Evolutionary conservation across 192 early-diverging fungal genomes (phyloP).

Genomic region (Gamsiella multidivaricata): DNA sequence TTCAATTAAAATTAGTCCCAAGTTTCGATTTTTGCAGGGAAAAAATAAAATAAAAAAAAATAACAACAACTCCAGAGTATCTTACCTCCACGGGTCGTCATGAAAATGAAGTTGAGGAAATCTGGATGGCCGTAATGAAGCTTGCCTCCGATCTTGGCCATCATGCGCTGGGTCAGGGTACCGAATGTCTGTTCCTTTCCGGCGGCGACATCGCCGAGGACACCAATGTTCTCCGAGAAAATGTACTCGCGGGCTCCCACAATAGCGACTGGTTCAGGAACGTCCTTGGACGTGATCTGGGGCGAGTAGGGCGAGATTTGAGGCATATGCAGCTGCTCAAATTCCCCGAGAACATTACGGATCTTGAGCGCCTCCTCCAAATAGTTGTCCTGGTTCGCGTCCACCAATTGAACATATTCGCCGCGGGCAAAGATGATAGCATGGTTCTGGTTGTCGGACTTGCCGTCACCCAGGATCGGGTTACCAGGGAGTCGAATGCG

Average conservation of each 20-base stretch:
- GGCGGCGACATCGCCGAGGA: constrained; percentile 89
- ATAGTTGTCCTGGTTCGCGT: constrained; percentile 94
- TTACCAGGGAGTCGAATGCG: constrained; percentile 85
- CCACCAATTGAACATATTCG: constrained; percentile 87
- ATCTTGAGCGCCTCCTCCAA: constrained; percentile 93
- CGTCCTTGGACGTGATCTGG: constrained; percentile 59
- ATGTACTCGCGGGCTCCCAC: constrained; percentile 90
- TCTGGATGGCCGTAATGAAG: constrained; percentile 93
- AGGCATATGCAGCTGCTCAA: constrained; percentile 78
- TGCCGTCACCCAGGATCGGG: constrained; percentile 90
- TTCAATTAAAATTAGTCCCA: background rate
- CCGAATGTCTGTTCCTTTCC: constrained; percentile 92
- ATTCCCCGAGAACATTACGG: constrained; percentile 86
- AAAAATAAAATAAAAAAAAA: background rate
- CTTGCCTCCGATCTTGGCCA: constrained; percentile 85
- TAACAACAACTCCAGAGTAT: background rate
- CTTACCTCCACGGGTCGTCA: constrained; percentile 84
- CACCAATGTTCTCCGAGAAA: constrained; percentile 86
- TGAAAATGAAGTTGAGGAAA: constrained; percentile 88
- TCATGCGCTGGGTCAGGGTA: constrained; percentile 85
- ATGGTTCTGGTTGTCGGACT: constrained; percentile 93
- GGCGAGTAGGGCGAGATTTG: constrained; percentile 77
- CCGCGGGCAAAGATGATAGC: constrained; percentile 87
- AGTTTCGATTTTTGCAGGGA: background rate
- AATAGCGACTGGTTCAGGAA: constrained; percentile 81